These are phyloP conservation scores for Saccharomyces pastorianus DNA, from an alignment of 1,139 yeast genomes.

Conservation along the genomic window DNA sequence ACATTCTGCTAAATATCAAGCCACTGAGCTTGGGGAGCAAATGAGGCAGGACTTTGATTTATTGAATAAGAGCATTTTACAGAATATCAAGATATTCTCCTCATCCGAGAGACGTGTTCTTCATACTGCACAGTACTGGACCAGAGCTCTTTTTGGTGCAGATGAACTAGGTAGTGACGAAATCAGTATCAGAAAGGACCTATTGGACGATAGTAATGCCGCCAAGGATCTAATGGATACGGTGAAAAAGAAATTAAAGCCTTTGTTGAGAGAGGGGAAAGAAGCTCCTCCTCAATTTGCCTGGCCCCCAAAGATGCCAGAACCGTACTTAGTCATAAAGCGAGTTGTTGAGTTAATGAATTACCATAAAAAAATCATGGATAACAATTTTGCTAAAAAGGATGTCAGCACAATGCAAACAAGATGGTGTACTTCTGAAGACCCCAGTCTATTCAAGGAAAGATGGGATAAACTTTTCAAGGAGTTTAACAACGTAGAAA, in stretches of 20 bases:
- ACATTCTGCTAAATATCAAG: slow-evolving; percentile 92
- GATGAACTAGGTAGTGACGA: slow-evolving; percentile 72
- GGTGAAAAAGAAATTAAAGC: slow-evolving; percentile 93
- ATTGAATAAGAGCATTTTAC: slow-evolving; percentile 71
- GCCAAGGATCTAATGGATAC: slow-evolving; percentile 97
- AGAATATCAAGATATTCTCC: slow-evolving; percentile 76
- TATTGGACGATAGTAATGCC: slow-evolving; percentile 93
- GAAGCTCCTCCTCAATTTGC: slow-evolving; percentile 98
- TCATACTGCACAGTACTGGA: slow-evolving; percentile 83
- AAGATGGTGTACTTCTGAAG: slow-evolving; percentile 96
- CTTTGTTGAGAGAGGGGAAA: slow-evolving; percentile 86
- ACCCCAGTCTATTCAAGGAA: slow-evolving; percentile 80
- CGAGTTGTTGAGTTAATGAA: slow-evolving; percentile 94
- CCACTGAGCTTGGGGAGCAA: slow-evolving; percentile 91
- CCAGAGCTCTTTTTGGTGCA: slow-evolving; percentile 70
- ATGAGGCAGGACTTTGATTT: slow-evolving; percentile 84
- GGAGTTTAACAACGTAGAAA: slow-evolving; percentile 87
- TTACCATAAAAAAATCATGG: slow-evolving; percentile 80
- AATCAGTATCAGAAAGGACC: slow-evolving; percentile 76
- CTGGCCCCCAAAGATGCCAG: slow-evolving; percentile 98
- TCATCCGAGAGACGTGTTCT: slow-evolving; percentile 93
- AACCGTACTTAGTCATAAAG: slow-evolving; percentile 87
- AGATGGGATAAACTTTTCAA: slow-evolving; percentile 96
- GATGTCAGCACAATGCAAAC: slow-evolving; percentile 64
- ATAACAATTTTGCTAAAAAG: slow-evolving; percentile 62